Evolutionary conservation across 495 filamentous ascomycete species (phyloP).

Genomic region (Penicillium verhagenii): DNA sequence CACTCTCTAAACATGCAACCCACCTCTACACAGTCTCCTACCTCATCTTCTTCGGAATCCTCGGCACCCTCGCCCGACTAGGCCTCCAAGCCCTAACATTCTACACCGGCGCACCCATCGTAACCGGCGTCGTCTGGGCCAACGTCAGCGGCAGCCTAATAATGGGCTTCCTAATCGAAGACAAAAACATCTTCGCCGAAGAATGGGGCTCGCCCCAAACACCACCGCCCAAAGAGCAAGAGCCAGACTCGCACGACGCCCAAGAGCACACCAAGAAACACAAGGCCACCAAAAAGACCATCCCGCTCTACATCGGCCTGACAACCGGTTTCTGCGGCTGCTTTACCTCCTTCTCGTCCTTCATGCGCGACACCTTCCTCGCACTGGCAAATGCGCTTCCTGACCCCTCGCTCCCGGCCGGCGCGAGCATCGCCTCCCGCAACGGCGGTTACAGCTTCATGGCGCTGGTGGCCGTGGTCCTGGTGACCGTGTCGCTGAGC

Average conservation of each 20-base stretch:
- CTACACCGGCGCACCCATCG: conserved; percentile 74
- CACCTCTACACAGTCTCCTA: conserved; percentile 77
- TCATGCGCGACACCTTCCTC: conserved; percentile 83
- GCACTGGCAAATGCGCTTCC: conserved; percentile 74
- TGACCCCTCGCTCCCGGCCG: conserved; percentile 35
- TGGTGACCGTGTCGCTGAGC: conserved; percentile 66
- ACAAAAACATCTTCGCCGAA: conserved; percentile 69
- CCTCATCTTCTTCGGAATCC: conserved; percentile 81
- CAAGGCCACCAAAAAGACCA: conserved; percentile 65
- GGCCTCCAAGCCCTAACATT: conserved; percentile 79
- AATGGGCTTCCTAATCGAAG: conserved; percentile 85
- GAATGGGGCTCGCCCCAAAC: conserved; percentile 51
- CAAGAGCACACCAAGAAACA: conserved; percentile 38
- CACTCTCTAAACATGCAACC: conserved; percentile 61
- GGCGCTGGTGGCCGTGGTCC: conserved; percentile 68
- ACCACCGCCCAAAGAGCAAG: background rate
- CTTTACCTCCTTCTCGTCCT: conserved; percentile 88
- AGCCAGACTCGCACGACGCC: conserved; percentile 13
- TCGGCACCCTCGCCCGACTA: conserved; percentile 82
- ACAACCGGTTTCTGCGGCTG: conserved; percentile 93
- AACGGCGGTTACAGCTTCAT: conserved; percentile 81
- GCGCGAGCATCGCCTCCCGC: conserved; percentile 34
- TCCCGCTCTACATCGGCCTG: conserved; percentile 88
- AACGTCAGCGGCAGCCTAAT: conserved; percentile 82
- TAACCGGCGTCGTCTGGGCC: conserved; percentile 80